Evolutionary conservation across 208 protist genomes (phyloP), one percentile per base, ranked within the genome.

Genomic region (Leishmania mexicana): DNA sequence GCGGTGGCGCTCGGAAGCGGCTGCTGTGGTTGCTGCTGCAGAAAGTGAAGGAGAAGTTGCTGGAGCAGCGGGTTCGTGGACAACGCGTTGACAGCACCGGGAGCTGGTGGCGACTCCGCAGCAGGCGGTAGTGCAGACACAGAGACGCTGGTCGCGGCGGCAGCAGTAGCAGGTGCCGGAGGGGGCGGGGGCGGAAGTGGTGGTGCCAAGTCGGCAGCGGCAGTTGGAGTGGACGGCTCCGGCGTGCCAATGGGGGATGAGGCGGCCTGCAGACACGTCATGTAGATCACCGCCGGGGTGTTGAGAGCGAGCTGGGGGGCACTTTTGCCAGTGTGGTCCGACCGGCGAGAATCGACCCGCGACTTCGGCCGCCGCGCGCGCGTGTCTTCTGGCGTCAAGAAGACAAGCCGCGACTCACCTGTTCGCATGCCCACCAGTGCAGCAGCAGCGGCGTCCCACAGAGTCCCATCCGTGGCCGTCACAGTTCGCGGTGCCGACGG

Each of bases 381-480:
- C 6, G 88, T 90, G n/a, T 84, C 82, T 45, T 81, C 79, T 17
- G 89, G 85, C 2, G 86, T 28, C 38, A 93, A n/a, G 73, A 94
- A 91, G 35, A 92, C 78, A 1, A 93, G 82, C 31, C 90, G 82
- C 21, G 88, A 86, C 45, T 85, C 70, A 17, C 85, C 85, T 21
- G 72, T 51, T 35, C 78, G 54, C 90, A 95, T 93, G 51, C 88
- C 90, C 57, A 91, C 49, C 35, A 94, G 54, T 28, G 81, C 83
- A 35, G 85, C 83, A 31, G 92, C 90, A n/a, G 92, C 75, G 17
- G 88, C 87, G 38, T 79, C 76, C 88, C 90, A 88, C 42, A 90
- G 42, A 8, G 73, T 68, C 28, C 88, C 89, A 47, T 78, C 75
- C 13, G 83, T 62, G 51, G 88, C 90, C n/a, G 45, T 28, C 17